Percentiles rank a stretch among this genome's conserved stretches.
Conservation (phyloP, 345 rosid species). For the Theobroma cacao region DNA sequence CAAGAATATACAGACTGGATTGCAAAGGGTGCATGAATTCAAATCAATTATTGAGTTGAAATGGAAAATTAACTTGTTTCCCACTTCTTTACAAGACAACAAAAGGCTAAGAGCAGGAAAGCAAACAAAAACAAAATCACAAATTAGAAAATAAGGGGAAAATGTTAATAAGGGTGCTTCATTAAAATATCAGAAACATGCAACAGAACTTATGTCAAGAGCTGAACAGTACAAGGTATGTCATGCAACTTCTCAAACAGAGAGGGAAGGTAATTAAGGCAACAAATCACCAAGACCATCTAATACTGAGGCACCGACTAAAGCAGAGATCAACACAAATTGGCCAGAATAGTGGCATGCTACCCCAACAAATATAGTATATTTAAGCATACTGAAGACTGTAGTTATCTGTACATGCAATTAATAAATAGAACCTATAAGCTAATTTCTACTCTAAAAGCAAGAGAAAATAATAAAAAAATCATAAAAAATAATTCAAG, state of each 20-base stretch:
- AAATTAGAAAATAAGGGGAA: background rate
- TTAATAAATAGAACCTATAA: constrained; percentile 15
- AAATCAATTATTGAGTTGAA: background rate
- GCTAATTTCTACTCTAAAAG: background rate
- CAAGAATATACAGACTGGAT: background rate
- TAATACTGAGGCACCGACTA: background rate
- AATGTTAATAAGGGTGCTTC: background rate
- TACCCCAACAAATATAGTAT: background rate
- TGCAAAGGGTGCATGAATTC: background rate
- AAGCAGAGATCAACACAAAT: background rate
- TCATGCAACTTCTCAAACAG: background rate
- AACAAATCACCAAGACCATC: background rate
- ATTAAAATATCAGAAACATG: background rate
- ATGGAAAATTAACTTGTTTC: background rate
- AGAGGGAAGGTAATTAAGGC: background rate
- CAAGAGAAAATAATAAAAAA: background rate
- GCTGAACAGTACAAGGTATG: background rate
- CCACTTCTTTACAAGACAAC: background rate
- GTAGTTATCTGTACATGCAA: background rate
- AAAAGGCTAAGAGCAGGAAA: constrained; percentile 4
- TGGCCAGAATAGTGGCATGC: background rate
- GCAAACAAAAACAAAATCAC: background rate
- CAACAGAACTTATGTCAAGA: background rate
- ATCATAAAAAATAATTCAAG: background rate
- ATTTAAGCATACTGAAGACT: background rate